These are phyloP conservation scores for Acephala macrosclerotiorum DNA, from an alignment of 2,329 filamentous ascomycete genomes.

Conservation along the genomic window DNA sequence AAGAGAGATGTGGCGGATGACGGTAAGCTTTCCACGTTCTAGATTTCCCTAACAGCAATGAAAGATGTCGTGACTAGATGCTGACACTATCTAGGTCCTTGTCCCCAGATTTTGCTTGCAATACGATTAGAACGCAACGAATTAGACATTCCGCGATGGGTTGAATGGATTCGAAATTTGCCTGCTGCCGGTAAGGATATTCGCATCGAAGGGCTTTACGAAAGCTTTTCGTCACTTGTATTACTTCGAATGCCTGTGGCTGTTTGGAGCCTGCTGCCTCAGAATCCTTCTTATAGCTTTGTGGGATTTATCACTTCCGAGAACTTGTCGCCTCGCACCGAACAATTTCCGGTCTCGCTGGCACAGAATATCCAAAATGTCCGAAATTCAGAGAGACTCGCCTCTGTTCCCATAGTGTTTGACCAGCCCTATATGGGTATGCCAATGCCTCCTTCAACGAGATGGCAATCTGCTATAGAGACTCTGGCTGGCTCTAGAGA, in stretches of 20 bases:
- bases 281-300: too few relatives aligned
- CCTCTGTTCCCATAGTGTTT: slow-evolving; percentile 31
- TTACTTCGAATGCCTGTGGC: neutral
- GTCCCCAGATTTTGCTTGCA: neutral
- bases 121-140: neutral
- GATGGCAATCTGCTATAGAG: slow-evolving; percentile 36
- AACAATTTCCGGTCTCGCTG: neutral
- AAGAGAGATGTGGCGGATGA: too few relatives aligned
- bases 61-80: too few relatives aligned
- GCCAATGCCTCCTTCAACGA: slow-evolving; percentile 31
- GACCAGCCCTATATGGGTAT: slow-evolving; percentile 23
- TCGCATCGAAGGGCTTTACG: neutral
- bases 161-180: neutral
- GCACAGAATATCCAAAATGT: too few relatives aligned
- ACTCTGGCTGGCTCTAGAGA: slow-evolving; percentile 27
- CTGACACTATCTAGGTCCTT: too few relatives aligned
- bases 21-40: too few relatives aligned
- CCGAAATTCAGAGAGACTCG: slow-evolving; percentile 35
- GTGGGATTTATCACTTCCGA: too few relatives aligned
- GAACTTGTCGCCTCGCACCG: too few relatives aligned
- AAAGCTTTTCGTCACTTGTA: neutral
- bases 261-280: too few relatives aligned
- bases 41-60: too few relatives aligned
- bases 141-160: neutral
- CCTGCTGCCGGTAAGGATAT: neutral